These are phyloP conservation scores for Penicillium antarcticum DNA, from an alignment of 495 filamentous ascomycete species.

Conservation along the genomic window DNA sequence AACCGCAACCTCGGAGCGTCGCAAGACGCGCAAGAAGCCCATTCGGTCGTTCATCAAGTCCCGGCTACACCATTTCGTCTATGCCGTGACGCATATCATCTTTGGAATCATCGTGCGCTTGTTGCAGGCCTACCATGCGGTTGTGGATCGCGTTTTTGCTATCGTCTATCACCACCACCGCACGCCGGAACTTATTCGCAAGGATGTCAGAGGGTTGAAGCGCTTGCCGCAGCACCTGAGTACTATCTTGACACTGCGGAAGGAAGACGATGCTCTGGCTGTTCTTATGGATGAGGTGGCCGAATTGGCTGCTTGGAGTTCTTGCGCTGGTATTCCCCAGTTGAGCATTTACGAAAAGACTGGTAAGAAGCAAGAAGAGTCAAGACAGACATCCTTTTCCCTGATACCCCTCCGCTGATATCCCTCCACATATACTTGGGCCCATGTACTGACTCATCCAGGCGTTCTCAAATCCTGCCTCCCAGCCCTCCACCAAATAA, in stretches of 20 bases:
- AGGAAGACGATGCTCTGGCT: conserved; percentile 69
- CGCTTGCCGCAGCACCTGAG: conserved; percentile 82
- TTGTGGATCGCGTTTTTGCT: conserved; percentile 69
- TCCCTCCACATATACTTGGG: background rate
- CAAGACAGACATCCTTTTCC: background rate
- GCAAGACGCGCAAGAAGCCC: conserved; percentile 40
- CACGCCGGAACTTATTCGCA: conserved; percentile 83
- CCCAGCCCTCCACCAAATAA: conserved; percentile 66
- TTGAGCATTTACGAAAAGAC: conserved; percentile 89
- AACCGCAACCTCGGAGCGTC: conserved; percentile 20
- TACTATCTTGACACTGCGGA: conserved; percentile 74
- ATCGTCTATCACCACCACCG: conserved; percentile 90
- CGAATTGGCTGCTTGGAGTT: conserved; percentile 88
- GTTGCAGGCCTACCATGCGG: conserved; percentile 71
- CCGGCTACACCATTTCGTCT: conserved; percentile 66
- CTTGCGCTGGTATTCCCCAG: conserved; percentile 77
- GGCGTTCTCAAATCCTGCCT: conserved; percentile 85
- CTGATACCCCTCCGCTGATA: too few relatives aligned
- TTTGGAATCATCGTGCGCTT: conserved; percentile 85
- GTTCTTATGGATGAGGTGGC: conserved; percentile 83
- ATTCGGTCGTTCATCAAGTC: conserved; percentile 65
- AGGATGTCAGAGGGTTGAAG: conserved; percentile 73
- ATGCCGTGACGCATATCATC: conserved; percentile 69
- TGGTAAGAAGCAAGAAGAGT: conserved; percentile 48
- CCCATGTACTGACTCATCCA: conserved; percentile 25